Percentiles rank a stretch among this genome's conserved stretches.
phyloP scores from a whole-genome alignment of 805 yeast genomes.

The Cyberlindnera americana region DNA sequence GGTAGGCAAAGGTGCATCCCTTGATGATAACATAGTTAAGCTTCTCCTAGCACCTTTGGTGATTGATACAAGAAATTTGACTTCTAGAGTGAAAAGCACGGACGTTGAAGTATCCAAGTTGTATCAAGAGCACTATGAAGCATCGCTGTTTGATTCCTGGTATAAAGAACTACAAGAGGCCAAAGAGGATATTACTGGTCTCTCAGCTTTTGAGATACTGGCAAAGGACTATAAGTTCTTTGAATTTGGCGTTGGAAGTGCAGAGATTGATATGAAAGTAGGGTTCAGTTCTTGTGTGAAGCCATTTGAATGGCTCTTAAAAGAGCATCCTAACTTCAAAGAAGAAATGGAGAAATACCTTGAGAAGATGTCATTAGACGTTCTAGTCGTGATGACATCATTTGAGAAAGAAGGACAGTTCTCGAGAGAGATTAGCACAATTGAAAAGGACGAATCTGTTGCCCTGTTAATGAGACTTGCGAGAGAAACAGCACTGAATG shows the following conservation, averaged over 20 bases:
- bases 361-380: constrained; percentile 5
- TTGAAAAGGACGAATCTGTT: constrained; percentile 13
- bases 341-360: constrained; percentile 21
- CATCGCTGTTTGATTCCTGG: constrained; percentile 10
- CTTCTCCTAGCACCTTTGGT: constrained; percentile 66
- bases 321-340: constrained; percentile 25
- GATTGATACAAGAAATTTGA: constrained; percentile 71
- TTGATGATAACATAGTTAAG: constrained; percentile 20
- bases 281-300: constrained; percentile 80
- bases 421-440: constrained; percentile 13
- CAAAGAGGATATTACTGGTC: constrained; percentile 61
- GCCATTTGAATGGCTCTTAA: constrained; percentile 43
- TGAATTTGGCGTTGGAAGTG: constrained; percentile 32
- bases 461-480: constrained; percentile 19
- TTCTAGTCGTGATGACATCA: constrained; percentile 16
- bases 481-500: constrained; percentile 14
- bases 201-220: constrained; percentile 58
- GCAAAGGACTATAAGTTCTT: constrained; percentile 85
- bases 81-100: constrained; percentile 54
- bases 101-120: constrained; percentile 47
- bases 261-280: constrained; percentile 33
- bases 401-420: constrained; percentile 11
- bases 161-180: constrained; percentile 39
- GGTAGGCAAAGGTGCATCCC: constrained; percentile 27
- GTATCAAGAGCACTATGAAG: constrained; percentile 29